These are phyloP conservation scores for Aspergillus phoenicis DNA, from an alignment of 2,329 filamentous ascomycete species.

Conservation along the genomic window DNA sequence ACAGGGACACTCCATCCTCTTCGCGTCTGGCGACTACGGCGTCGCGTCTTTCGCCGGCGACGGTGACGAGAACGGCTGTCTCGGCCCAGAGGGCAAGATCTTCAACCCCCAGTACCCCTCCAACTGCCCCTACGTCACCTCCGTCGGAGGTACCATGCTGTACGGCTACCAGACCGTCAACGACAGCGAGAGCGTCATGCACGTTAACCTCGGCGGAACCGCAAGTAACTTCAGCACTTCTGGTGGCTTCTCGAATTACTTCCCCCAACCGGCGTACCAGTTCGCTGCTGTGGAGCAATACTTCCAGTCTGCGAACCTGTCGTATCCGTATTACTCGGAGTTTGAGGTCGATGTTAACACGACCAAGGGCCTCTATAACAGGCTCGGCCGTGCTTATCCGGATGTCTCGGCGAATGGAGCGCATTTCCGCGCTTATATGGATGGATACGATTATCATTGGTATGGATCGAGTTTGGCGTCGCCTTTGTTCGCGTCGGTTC, in stretches of 20 bases:
- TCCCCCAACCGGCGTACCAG: conserved; percentile 49
- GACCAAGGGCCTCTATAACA: conserved; percentile 47
- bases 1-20: conserved; percentile 35
- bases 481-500: conserved; percentile 34
- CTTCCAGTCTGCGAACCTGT: conserved; percentile 35
- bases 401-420: conserved; percentile 53
- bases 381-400: conserved; percentile 52
- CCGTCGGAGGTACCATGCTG: conserved; percentile 47
- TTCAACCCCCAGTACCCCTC: conserved; percentile 55
- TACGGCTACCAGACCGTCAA: conserved; percentile 31
- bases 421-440: conserved; percentile 28
- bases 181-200: conserved; percentile 34
- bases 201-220: conserved; percentile 32
- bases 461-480: conserved; percentile 33
- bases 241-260: conserved; percentile 53
- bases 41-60: conserved; percentile 43
- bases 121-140: conserved; percentile 56
- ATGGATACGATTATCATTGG: conserved; percentile 23
- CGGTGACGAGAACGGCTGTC: conserved; percentile 39
- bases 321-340: conserved; percentile 35
- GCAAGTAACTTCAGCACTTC: conserved; percentile 42
- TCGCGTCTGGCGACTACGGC: conserved; percentile 36
- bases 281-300: conserved; percentile 45
- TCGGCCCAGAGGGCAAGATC: conserved; percentile 44
- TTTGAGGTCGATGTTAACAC: conserved; percentile 39